These are phyloP conservation scores for Xylariaceae sp. DNA, from an alignment of 2,329 filamentous ascomycete genomes.

Conservation along the genomic window DNA sequence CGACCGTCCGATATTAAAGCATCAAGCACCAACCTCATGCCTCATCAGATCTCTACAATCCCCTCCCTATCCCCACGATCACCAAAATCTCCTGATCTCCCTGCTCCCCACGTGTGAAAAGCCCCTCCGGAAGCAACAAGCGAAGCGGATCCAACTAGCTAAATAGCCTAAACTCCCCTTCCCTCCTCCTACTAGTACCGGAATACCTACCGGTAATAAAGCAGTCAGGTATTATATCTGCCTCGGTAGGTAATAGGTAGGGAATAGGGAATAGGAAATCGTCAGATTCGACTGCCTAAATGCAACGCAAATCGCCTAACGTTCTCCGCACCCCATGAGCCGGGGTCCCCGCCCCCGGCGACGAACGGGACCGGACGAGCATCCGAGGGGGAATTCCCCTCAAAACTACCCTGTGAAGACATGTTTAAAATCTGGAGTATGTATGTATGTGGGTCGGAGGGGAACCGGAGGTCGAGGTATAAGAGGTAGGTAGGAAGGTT, in stretches of 20 bases:
- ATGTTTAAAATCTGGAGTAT: too few species aligned
- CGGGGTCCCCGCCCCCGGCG: neutral
- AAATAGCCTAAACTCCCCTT: neutral
- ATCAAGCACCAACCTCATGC: neutral
- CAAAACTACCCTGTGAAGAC: neutral
- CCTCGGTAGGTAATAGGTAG: too few species aligned
- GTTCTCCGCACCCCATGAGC: conserved; percentile 21
- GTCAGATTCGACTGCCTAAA: neutral
- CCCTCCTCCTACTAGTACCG: too few species aligned
- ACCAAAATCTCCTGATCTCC: too few species aligned
- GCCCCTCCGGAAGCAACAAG: neutral
- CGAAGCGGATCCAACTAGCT: neutral
- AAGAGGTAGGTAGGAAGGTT: too few species aligned
- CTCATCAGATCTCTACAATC: too few species aligned
- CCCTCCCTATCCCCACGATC: too few species aligned
- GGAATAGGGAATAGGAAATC: neutral
- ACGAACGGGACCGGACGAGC: neutral
- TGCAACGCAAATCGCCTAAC: neutral
- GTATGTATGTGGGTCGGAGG: too few species aligned
- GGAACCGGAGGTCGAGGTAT: too few species aligned
- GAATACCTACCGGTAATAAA: too few species aligned
- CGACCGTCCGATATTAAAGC: neutral
- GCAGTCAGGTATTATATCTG: too few species aligned
- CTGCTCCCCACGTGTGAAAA: too few species aligned
- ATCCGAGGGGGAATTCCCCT: neutral